These are phyloP conservation scores for Leptodontidium sp. DNA, from an alignment of 2,329 filamentous ascomycete genomes.

Conservation along the genomic window DNA sequence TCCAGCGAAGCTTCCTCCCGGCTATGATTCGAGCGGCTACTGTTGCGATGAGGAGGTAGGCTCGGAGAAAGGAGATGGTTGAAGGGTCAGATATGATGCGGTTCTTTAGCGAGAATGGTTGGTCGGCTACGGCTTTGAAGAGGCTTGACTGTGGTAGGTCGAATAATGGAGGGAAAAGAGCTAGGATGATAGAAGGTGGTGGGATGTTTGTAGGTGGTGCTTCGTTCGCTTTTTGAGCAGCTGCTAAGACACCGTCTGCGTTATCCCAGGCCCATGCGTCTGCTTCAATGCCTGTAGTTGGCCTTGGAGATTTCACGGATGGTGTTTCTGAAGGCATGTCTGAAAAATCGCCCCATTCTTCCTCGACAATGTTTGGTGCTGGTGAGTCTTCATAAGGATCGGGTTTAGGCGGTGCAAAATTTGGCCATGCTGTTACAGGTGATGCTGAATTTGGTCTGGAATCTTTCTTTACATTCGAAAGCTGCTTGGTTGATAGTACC, in stretches of 20 bases:
- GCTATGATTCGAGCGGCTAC: conserved; percentile 84
- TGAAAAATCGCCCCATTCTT: conserved; percentile 63
- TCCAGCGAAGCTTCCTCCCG: conserved; percentile 88
- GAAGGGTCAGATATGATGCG: conserved; percentile 69
- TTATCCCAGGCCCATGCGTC: conserved; percentile 47
- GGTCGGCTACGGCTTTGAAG: conserved; percentile 69
- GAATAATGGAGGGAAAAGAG: conserved; percentile 77
- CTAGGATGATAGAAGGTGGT: conserved; percentile 83
- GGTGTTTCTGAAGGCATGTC: conserved; percentile 48
- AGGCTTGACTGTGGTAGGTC: conserved; percentile 69
- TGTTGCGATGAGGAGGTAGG: conserved; percentile 68
- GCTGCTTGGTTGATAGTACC: conserved; percentile 53
- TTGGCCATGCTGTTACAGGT: conserved; percentile 46
- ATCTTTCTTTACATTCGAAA: conserved; percentile 45
- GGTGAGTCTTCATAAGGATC: conserved; percentile 42
- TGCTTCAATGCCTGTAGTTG: conserved; percentile 35
- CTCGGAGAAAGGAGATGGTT: conserved; percentile 68
- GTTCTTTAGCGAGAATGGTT: conserved; percentile 65
- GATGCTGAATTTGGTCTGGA: conserved; percentile 46
- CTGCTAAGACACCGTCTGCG: conserved; percentile 37
- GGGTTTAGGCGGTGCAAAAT: conserved; percentile 36
- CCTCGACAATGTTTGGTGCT: conserved; percentile 49
- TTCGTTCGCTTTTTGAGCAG: conserved; percentile 23
- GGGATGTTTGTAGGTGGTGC: conserved; percentile 75
- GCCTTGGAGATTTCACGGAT: conserved; percentile 25